Base-by-base conservation (phyloP, 371 early-diverging fungal genomes). In the Funneliformis caledonium region DNA sequence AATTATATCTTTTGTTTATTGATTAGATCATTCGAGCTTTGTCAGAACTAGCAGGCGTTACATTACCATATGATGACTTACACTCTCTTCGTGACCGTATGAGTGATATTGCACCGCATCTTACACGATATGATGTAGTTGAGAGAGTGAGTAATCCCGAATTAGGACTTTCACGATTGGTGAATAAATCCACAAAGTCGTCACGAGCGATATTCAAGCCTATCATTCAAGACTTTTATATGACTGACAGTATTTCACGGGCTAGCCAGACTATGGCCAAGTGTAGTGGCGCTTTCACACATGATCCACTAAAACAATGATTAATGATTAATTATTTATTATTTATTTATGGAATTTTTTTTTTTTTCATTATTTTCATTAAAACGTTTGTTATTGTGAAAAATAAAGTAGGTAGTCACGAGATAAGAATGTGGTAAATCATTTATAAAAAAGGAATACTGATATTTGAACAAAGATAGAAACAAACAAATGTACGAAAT, bases 221-320 rank as follows among this genome's bases (percentile, higher is more conserved):
- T 47, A 90, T 90, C 42, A 92, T 98, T 78, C 88, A 88, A 78
- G 96, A 98, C 89, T 98, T 94, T 85, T 98, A 98, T 86, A 91
- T 96, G 88, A 97, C 97, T 10, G 96, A 98, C 83, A 92, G 95
- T 9, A 97, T 98, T 82, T 93, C 96, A 47, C 89, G 98, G 72
- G 93, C 97, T 2, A 96, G 96, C 22, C 90, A 91, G 80, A 98
- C 97, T n/a, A 98, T 98, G 98, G 98, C 98, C 80, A 94, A 96
- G 86, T 96, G 97, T 86, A 94, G 97, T 68, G 69, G 19, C 16
- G 69, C 69, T n/a, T 68, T 68, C 33, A 68, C 69, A 68, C 37
- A 37, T 3, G 37, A 37, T 37, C 37, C 37, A 37, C 37, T 37
- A 2, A 37, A 37, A 37, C 37, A 37, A 37, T 37, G 37, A 37